Conservation (phyloP, 495 filamentous ascomycete genomes). For the Aspergillus ostianus region DNA sequence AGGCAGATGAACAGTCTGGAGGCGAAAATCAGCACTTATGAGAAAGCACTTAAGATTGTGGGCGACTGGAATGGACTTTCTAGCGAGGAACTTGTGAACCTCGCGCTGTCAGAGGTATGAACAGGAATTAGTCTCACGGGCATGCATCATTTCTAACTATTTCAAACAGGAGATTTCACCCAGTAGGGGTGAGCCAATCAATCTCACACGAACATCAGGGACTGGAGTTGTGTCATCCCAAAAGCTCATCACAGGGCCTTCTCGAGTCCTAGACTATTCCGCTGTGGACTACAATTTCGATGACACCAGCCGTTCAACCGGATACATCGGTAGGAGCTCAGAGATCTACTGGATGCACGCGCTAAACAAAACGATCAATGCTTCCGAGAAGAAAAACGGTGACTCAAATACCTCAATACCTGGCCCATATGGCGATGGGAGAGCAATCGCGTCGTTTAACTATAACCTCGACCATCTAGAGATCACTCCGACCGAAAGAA, state of each 20-base stretch:
- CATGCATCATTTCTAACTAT: conserved; percentile 8
- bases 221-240: neutral
- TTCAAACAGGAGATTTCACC: conserved; percentile 26
- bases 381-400: conserved; percentile 21
- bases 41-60: conserved; percentile 40
- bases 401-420: conserved; percentile 26
- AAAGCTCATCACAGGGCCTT: neutral
- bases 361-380: conserved; percentile 35
- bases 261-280: conserved; percentile 51
- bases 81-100: conserved; percentile 39
- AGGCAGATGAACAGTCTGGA: conserved; percentile 51
- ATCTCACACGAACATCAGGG: neutral
- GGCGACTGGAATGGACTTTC: conserved; percentile 39
- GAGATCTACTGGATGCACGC: conserved; percentile 59
- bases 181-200: neutral
- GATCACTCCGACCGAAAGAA: conserved; percentile 38
- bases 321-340: conserved; percentile 61
- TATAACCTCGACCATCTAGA: conserved; percentile 54
- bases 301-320: conserved; percentile 44
- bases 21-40: conserved; percentile 49
- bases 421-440: conserved; percentile 26
- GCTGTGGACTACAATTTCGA: conserved; percentile 59
- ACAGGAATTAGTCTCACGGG: neutral
- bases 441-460: conserved; percentile 33
- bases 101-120: conserved; percentile 35